Base-by-base conservation (phyloP, 2,329 filamentous ascomycete genomes). In the Fusarium sp. region DNA sequence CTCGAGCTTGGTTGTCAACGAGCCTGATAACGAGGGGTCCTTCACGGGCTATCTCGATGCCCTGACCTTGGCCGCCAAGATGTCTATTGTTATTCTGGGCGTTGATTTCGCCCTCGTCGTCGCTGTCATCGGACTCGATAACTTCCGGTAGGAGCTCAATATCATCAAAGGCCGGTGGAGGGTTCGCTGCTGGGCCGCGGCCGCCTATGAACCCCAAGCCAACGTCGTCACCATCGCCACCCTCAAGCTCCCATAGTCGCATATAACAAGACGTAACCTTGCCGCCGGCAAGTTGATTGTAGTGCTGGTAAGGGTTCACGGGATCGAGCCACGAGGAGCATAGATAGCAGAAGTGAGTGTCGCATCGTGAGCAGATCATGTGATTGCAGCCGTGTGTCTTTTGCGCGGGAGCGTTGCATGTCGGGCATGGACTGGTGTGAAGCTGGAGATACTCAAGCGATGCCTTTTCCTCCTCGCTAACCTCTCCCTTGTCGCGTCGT, bases 351-450 rank as follows among this genome's bases (percentile, higher is more conserved):
- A 97, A 98, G 78, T 98, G 95, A 3, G 93, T 92, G 51, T 90
- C 85, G 82, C 96, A 99, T 67, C 92, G 90, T 77, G 91, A 93
- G 80, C 95, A 97, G 49, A 90, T 92, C 94, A 98, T 98, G 79
- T 97, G 94, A 79, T 97, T 97, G 83, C 96, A 99, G 39, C 96
- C 96, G 75, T 92, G 89, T 2, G 91, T 93, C 83, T 99, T 99
- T 77, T 97, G 93, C 22, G 90, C 91, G 0, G 93, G 93, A 1
- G 91, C 90, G 30, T 85, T 88, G 80, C 96, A 99, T 6, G 93
- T 95, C 13, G 96, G 94, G 75, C 96, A 99, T 2, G 92, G 89
- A 13, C 93, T 93, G 0, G 94, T 96, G 80, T 97, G 90, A 65
- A 88, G 80, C 48, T 87, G 84, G 71, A 99, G 84, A 76, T 97